Evolutionary conservation across 805 yeast genomes (phyloP).

Genomic region (Cyberlindnera xishuangbannaensis): DNA sequence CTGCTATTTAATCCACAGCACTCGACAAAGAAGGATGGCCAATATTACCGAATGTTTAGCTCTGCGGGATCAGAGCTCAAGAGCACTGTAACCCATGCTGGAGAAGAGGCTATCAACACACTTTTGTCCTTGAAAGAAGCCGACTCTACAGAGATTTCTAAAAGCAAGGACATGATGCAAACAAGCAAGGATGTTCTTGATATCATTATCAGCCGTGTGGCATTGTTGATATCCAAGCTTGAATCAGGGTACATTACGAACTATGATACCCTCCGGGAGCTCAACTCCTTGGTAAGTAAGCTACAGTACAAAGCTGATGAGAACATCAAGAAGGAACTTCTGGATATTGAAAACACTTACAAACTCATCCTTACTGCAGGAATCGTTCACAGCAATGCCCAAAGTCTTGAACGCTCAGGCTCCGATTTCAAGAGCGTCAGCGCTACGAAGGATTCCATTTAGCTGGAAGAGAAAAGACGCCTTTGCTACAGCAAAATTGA

Average conservation of each 20-base stretch:
- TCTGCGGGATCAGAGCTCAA: constrained; percentile 3
- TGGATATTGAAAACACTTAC: constrained; percentile 21
- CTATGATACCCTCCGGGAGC: constrained; percentile 12
- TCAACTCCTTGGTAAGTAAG: constrained; percentile 19
- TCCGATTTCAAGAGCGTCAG: too few species aligned
- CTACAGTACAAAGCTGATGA: constrained; percentile 17
- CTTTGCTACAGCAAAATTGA: background rate
- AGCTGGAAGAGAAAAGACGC: too few species aligned
- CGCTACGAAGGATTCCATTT: too few species aligned
- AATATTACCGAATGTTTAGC: constrained; percentile 8
- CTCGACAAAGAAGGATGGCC: constrained; percentile 9
- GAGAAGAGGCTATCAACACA: constrained; percentile 13
- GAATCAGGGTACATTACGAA: constrained; percentile 1
- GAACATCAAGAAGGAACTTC: constrained; percentile 10
- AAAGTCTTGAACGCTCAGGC: too few species aligned
- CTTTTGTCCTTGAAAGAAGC: constrained; percentile 8
- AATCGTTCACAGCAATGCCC: constrained; percentile 12
- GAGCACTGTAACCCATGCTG: constrained; percentile 2
- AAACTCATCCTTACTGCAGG: constrained; percentile 17
- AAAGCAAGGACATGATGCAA: constrained; percentile 9
- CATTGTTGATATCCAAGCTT: constrained; percentile 2
- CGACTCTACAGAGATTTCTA: constrained; percentile 4
- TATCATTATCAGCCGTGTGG: constrained; percentile 4
- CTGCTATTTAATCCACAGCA: constrained; percentile 9
- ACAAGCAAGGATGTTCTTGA: constrained; percentile 8